Conservation (phyloP, 106 monocot genomes). For the Agapanthus africanus region DNA sequence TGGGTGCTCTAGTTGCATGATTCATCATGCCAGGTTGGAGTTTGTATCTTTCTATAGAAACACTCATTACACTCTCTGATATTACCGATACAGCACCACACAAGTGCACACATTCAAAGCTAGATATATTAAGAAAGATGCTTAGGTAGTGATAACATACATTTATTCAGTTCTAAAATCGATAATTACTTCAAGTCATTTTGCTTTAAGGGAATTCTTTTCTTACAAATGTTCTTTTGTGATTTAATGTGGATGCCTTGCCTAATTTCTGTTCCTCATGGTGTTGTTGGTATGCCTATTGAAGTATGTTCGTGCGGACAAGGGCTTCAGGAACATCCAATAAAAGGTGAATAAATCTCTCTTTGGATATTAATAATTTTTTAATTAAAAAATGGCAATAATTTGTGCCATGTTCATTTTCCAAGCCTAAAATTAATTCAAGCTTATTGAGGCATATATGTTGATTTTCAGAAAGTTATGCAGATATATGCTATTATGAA, state of each 20-base stretch:
- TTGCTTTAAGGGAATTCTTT: background rate
- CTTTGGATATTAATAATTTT: background rate
- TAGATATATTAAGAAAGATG: background rate
- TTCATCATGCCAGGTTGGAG: background rate
- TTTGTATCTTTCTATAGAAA: background rate
- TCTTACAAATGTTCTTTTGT: background rate
- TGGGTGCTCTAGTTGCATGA: background rate
- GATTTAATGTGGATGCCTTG: background rate
- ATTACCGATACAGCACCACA: background rate
- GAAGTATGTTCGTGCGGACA: constrained; percentile 27
- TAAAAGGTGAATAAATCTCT: constrained; percentile 29
- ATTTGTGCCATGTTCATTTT: background rate
- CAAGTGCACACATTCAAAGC: background rate
- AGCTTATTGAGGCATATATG: background rate
- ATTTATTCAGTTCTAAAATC: background rate
- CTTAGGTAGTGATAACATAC: background rate
- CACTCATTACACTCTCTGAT: background rate
- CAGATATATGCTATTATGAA: background rate
- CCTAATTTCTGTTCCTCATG: constrained; percentile 4
- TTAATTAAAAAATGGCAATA: too few species aligned
- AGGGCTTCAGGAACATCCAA: constrained; percentile 34
- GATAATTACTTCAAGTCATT: background rate
- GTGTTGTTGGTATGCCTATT: constrained; percentile 9
- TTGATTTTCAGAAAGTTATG: background rate
- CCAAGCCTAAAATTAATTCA: background rate